Evolutionary conservation across 257 asterid genomes (phyloP), one percentile per base, ranked within the genome.

Genomic region (Solanum appendiculatum): DNA sequence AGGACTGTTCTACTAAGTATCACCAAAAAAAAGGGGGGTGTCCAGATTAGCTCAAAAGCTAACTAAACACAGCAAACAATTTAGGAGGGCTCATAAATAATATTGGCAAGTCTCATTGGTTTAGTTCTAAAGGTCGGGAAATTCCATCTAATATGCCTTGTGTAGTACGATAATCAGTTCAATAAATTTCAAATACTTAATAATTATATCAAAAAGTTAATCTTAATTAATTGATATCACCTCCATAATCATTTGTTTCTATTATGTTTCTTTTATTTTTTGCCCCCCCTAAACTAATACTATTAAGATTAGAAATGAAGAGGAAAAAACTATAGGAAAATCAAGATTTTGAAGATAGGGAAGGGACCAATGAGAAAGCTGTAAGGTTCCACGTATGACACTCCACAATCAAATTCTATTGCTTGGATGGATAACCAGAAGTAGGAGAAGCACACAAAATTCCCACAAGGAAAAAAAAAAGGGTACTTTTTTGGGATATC

Each of bases 301-400:
- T 21, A 73, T 33, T 33, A 33, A 33, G 34, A 33, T 33, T 33
- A 33, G 2, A 70, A 16, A 33, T 68, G 11, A 5, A 14, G 7
- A 69, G 11, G 12, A 68, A 33, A 33, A 7, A 33, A 69, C 5
- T 6, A 10, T 33, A 11, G 20, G 46, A 77, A 77, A 44, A 75
- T 39, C 2, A 69, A 44, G 85, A 81, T 81, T 88, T 64, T 88
- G 86, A 90, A 90, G 98, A 95, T 96, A 95, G 94, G 89, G 88
- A 90, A 87, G 75, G 13, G 77, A 89, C 99, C 98, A 95, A 95
- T 96, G 37, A 92, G 87, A 56, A 90, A 31, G 86, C 86, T 73
- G 37, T 20, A 13, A 7, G 42, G 4, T 23, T 84, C 94, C 98
- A 95, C 98, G 96, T 92, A 95, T 87, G 94, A 73, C 44, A 23